phyloP scores from a whole-genome alignment of 1,284 basidiomycete genomes.

The Gymnopus androsaceus region DNA sequence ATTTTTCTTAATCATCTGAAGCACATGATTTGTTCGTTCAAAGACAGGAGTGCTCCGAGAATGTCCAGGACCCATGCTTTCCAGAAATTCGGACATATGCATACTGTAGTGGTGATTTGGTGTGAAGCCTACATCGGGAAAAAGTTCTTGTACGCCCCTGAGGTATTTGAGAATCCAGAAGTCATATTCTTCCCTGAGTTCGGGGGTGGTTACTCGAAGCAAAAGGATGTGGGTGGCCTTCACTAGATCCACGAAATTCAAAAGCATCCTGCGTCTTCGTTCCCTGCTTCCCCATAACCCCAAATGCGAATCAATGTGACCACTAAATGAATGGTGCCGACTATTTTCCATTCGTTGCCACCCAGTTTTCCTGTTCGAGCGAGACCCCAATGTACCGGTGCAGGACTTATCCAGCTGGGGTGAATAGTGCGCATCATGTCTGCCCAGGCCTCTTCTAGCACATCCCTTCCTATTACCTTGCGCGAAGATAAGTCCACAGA shows the following conservation, averaged over 20 bases:
- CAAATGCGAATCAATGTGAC: conserved; percentile 35
- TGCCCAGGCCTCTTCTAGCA: too few species aligned
- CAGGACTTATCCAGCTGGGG: too few species aligned
- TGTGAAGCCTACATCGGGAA: conserved; percentile 24
- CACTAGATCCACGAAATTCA: conserved; percentile 35
- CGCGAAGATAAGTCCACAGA: too few species aligned
- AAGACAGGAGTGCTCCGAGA: not conserved
- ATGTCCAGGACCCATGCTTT: not conserved
- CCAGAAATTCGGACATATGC: conserved; percentile 27
- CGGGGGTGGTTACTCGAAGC: conserved; percentile 24
- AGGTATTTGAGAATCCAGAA: conserved; percentile 25
- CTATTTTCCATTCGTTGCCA: conserved; percentile 33
- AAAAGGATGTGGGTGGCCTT: conserved; percentile 29
- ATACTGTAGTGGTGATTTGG: conserved; percentile 36
- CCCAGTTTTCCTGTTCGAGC: conserved; percentile 31
- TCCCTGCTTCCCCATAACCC: conserved; percentile 14
- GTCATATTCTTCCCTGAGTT: conserved; percentile 23
- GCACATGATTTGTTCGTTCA: not conserved
- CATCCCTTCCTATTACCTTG: too few species aligned
- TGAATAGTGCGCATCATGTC: too few species aligned
- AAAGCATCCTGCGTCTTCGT: conserved; percentile 22
- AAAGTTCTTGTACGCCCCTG: conserved; percentile 22
- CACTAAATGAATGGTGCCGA: conserved; percentile 30
- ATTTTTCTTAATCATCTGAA: not conserved
- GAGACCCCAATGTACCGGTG: too few species aligned